Base-by-base conservation (phyloP, 1,284 basidiomycete genomes). In the Coniferiporia weirii region DNA sequence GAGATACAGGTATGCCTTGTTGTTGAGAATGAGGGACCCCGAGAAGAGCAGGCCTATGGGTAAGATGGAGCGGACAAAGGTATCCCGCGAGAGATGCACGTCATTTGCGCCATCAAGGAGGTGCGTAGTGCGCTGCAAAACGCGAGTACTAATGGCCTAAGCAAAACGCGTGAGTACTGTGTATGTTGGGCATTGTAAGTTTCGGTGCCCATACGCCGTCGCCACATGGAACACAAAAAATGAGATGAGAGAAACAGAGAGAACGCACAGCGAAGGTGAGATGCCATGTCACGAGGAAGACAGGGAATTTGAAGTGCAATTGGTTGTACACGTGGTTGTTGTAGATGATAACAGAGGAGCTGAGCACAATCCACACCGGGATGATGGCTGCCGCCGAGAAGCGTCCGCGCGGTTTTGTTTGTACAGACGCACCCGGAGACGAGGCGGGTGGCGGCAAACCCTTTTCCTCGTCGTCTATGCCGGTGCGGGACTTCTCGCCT, bases 31-130 rank as follows among this genome's bases (percentile, higher is more conserved):
- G 61, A 98, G 84, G 64, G 89, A 93, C 22, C 87, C 94, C 19
- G 90, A 92, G 79, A 98, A 97, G 63, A 98, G 84, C 40, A 94
- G 70, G 32, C 95, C 95, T 64, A 98, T 96, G 47, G 95, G 95
- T 8, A 98, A 80, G 66, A 98, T 98, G 51, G 93, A 94, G 64
- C 84, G 83, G 45, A 93, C 62, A 74, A 93, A 96, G 76, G 89
- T 82, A 52, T 91, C 84, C 68, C 83, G 84, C 66, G 88, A 87
- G 79, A 98, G 87, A 68, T 88, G 86, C 20, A 95, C 84, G 66
- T 97, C 93, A 69, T 91, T 91, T 15, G 84, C 83, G 52, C 90
- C 93, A 66, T 98, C 93, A n/a, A 98, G 78, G 2, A 98, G 82
- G 56, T 78, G 80, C 0, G 96, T 98, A 45, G 93, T 97, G 47